Base-by-base conservation (phyloP, 768 basidiomycete genomes). In the Leccinum fibrillosum region DNA sequence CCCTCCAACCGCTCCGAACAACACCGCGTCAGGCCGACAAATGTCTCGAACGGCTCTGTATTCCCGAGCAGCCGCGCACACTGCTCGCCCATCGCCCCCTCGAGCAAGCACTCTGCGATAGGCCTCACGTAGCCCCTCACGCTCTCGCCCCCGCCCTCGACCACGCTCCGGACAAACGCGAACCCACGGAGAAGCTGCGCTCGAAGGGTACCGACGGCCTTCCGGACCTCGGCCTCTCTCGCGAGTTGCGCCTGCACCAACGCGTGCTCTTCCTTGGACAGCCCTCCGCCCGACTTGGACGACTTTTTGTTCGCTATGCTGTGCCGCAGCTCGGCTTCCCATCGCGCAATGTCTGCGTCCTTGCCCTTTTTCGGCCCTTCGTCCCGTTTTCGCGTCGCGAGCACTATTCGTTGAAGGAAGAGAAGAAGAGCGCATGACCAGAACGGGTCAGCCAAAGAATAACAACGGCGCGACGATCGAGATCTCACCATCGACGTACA, bases 241-340 rank as follows among this genome's bases (percentile, higher is more conserved):
- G 83, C 82, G 5, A 96, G 78, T 69, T 98, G 96, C 3, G 85
- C 85, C 52, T 88, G 81, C 12, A 98, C 83, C n/a, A 92, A 80
- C 0, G 85, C 86, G 59, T 89, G 86, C 58, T 97, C 92, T 58
- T 89, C 86, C 69, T 94, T 98, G 1, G 90, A 91, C 17, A 98
- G 72, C 1, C 62, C 56, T 0, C 77, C 77, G 6, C 47, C 52
- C 0, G 37, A 12, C 80, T 70, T 67, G 55, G 45, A 34, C 2
- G 19, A 15, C 52, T 91, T 92, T 77, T 98, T 98, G 55, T 75
- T 83, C 6, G 91, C 90, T 1, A 98, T 77, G 0, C 88, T 85
- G 63, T 90, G 87, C 10, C 94, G 84, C n/a, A 96, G 77, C 59
- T 99, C 95, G 26, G 87, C 89, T 60, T 99, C 97, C 96, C 96